Percentiles rank a stretch among this genome's conserved stretches.
Conservation (phyloP, 208 protist species). For the Leishmania mexicana region DNA sequence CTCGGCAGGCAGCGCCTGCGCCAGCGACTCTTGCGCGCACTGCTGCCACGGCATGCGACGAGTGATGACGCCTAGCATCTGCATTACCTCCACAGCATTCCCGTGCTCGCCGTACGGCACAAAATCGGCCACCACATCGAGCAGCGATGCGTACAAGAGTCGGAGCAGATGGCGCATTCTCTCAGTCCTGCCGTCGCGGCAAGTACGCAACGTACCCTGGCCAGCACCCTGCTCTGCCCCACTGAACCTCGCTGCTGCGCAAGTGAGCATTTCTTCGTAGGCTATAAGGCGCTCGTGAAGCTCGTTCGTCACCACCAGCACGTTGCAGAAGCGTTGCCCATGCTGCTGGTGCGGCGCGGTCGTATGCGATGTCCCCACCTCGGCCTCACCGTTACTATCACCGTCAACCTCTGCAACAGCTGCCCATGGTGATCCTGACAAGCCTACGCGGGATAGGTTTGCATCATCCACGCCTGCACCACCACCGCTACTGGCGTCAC, state of each 20-base stretch:
- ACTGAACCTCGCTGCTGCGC: not conserved
- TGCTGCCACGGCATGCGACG: conserved; percentile 18
- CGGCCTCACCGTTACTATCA: not conserved
- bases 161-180: not conserved
- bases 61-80: conserved; percentile 20
- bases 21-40: not conserved
- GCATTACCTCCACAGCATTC: conserved; percentile 14
- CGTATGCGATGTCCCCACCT: not conserved
- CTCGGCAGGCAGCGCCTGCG: not conserved
- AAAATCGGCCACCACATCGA: conserved; percentile 9
- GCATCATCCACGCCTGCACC: not conserved
- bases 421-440: not conserved
- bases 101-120: conserved; percentile 5
- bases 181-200: not conserved
- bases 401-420: not conserved
- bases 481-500: not conserved
- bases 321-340: conserved; percentile 3
- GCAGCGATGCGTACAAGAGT: conserved; percentile 10
- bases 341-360: conserved; percentile 5
- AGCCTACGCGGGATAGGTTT: not conserved
- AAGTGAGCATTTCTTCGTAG: not conserved
- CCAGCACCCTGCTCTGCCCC: not conserved
- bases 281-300: conserved; percentile 9
- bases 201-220: not conserved
- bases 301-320: conserved; percentile 1